phyloP scores from a whole-genome alignment of 177 flowering plant species.

The Vitis hybrid region DNA sequence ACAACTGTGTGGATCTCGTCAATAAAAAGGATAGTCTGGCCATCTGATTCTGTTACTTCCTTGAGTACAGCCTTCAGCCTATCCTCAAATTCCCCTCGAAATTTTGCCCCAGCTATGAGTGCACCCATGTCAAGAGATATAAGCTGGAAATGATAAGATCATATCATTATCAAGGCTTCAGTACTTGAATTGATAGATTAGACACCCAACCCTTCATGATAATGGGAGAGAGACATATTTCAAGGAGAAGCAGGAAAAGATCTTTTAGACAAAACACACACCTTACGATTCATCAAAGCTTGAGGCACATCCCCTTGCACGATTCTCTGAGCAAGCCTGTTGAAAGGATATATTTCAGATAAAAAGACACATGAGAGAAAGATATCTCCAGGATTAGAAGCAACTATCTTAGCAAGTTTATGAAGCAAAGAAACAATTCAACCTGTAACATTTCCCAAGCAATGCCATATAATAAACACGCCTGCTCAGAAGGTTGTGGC shows the following conservation, averaged over 20 bases:
- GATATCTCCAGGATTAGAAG: neutral
- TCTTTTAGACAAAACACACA: constrained; percentile 18
- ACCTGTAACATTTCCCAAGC: neutral
- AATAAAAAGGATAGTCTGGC: constrained; percentile 87
- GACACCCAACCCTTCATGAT: neutral
- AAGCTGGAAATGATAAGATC: constrained; percentile 48
- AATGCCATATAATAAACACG: neutral
- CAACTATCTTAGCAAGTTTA: too few species aligned
- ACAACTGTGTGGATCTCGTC: constrained; percentile 99
- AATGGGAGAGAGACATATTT: constrained; percentile 2
- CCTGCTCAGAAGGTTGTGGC: neutral
- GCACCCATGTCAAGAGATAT: constrained; percentile 99
- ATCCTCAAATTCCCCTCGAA: constrained; percentile 98
- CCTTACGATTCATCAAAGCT: constrained; percentile 95
- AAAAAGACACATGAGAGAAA: neutral
- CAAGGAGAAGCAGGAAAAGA: neutral
- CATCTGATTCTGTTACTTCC: constrained; percentile 96
- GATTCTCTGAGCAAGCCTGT: constrained; percentile 98
- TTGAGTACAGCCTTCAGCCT: constrained; percentile 93
- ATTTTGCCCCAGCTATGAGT: constrained; percentile 97
- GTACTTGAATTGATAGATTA: neutral
- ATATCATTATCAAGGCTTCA: neutral
- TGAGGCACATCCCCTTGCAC: constrained; percentile 99
- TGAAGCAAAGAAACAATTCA: neutral
- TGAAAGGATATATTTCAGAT: constrained; percentile 1